phyloP scores from a whole-genome alignment of 208 protist genomes.

The Leishmania tropica region DNA sequence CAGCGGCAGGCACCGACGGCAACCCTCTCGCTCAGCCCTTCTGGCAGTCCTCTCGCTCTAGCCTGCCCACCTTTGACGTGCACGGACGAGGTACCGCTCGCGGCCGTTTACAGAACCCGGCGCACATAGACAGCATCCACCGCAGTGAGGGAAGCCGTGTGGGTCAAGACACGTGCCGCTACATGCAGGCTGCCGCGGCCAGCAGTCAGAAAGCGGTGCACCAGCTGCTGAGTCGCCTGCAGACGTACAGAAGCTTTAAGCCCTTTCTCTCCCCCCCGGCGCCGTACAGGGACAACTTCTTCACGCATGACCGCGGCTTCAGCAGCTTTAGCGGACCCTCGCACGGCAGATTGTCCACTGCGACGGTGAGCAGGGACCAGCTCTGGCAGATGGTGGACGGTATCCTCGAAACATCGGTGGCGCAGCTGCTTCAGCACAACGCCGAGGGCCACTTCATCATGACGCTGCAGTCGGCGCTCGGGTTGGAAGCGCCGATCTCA shows the following conservation, averaged over 20 bases:
- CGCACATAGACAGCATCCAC: slow-evolving; percentile 26
- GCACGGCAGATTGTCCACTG: not conserved
- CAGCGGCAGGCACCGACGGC: not conserved
- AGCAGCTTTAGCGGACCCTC: not conserved
- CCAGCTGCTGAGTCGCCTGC: slow-evolving; percentile 50
- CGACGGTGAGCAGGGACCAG: slow-evolving; percentile 12
- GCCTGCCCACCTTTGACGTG: slow-evolving; percentile 6
- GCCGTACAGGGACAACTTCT: slow-evolving; percentile 7
- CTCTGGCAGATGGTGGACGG: slow-evolving; percentile 51
- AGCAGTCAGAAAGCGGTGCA: slow-evolving; percentile 42
- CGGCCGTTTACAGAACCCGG: slow-evolving; percentile 12
- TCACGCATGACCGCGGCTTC: not conserved
- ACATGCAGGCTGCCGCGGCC: slow-evolving; percentile 35
- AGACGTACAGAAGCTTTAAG: slow-evolving; percentile 69
- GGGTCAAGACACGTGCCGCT: slow-evolving; percentile 37
- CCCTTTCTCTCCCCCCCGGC: slow-evolving; percentile 42
- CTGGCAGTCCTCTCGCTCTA: slow-evolving; percentile 4
- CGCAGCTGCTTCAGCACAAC: slow-evolving; percentile 47
- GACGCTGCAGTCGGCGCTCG: slow-evolving; percentile 34
- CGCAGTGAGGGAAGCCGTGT: slow-evolving; percentile 27
- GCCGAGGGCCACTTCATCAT: slow-evolving; percentile 47
- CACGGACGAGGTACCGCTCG: not conserved
- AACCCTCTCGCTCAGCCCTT: too few relatives aligned
- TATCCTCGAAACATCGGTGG: slow-evolving; percentile 39
- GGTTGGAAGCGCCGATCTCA: slow-evolving; percentile 1